Conservation (phyloP, 108 stramenopile species). For the Nitzschia putrida region DNA sequence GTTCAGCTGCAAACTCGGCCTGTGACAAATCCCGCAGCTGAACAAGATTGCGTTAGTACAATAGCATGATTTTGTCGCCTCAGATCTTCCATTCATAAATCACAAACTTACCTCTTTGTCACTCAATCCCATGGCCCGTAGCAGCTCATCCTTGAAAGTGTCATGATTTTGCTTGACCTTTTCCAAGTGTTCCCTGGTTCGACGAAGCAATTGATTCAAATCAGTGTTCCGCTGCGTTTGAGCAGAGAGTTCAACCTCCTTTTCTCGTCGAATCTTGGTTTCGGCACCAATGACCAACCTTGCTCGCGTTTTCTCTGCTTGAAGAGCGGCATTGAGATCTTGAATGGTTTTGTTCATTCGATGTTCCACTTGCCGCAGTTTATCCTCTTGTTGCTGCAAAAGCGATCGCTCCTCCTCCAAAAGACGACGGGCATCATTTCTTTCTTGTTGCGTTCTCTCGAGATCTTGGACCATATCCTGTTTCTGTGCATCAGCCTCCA, state of each 20-base stretch:
- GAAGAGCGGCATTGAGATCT: constrained; percentile 19
- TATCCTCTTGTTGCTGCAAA: constrained; percentile 13
- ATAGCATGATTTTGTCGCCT: no score
- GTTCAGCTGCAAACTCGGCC: constrained; percentile 18
- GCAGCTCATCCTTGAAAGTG: constrained; percentile 19
- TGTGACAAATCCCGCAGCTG: constrained; percentile 16
- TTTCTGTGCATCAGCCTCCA: constrained; percentile 5
- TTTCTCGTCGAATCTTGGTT: constrained; percentile 14
- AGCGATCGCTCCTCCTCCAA: constrained; percentile 17
- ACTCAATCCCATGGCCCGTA: constrained; percentile 24
- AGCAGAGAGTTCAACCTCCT: constrained; percentile 22
- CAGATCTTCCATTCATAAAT: no score
- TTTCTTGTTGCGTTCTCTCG: constrained; percentile 7
- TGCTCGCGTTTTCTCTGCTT: constrained; percentile 14
- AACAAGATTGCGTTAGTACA: neutral
- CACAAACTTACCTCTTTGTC: constrained; percentile 24
- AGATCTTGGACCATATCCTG: constrained; percentile 6
- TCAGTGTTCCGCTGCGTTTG: constrained; percentile 21
- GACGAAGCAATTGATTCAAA: constrained; percentile 22
- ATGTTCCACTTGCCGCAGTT: constrained; percentile 20
- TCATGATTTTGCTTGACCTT: constrained; percentile 27
- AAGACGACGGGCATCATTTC: constrained; percentile 4
- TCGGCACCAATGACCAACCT: constrained; percentile 33
- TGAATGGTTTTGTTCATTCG: constrained; percentile 27
- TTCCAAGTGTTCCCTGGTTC: constrained; percentile 22